Evolutionary conservation across 495 filamentous ascomycete genomes (phyloP), one percentile per base, ranked within the genome.

Genomic region (Aspergillus cavernicola): DNA sequence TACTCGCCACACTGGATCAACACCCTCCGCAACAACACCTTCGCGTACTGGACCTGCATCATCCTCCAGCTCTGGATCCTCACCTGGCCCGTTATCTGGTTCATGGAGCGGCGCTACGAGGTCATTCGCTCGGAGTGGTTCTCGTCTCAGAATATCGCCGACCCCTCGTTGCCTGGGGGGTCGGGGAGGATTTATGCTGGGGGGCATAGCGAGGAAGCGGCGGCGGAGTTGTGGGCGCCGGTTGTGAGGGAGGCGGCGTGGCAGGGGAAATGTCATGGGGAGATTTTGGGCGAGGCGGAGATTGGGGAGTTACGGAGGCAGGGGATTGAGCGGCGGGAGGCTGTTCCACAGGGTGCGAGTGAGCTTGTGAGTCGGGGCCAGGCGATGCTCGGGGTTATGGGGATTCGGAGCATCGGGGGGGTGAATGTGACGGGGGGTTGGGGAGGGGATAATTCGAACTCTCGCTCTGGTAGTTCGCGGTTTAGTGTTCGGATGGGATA

Each of bases 1-100:
- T 75, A 75, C 55, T 78, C 74, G 2, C 71, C 74, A 15, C 74
- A 76, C 49, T 76, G 71, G 71, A 70, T 76, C 50, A 78, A 78
- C 57, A 65, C 54, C 0, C 53, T 70, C 2, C 69, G 73, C 23
- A 59, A 62, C 1, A 74, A 74, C 41, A 22, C 20, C n/a, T 69
- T 55, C 41, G 58, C 72, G 3, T 74, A 63, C 56, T 76, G 66
- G 65, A 13, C 35, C 11, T 63, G 66, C 26, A 62, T 76, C 24
- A 58, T 78, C 32, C 61, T 72, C 10, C 74, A 75, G 47, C 65
- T 78, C 10, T 78, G 74, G 74, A 66, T 75, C 52, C 54, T 75
- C 36, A 63, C 72, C 2, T 75, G 70, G 72, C 71, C 71, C 1
- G 52, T 76, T 2, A 72, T 76, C 38, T 72, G 67, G 65, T 41